Evolutionary conservation across 1,139 yeast genomes (phyloP), one percentile per base, ranked within the genome.

Genomic region (Candida buenavistaensis): DNA sequence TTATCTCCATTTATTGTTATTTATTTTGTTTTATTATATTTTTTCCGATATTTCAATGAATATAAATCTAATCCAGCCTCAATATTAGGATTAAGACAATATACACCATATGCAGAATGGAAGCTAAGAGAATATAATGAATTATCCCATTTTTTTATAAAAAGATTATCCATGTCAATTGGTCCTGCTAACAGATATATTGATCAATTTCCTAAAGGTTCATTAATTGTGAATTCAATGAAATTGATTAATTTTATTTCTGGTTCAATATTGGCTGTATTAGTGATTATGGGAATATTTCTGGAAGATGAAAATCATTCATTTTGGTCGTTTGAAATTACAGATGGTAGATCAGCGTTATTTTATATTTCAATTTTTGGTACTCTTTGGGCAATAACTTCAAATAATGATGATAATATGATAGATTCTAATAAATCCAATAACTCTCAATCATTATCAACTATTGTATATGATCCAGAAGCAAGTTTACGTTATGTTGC

Each of bases 101-200:
- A 88, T 52, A 88, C 97, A 0, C 97, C 97, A 0, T 76, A 78
- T 57, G 97, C 97, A 0, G 92, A 87, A 52, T 92, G 98, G 97
- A 87, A 83, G 55, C 75, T 94, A 52, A 70, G 98, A 38, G 98
- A 92, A 54, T 88, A 85, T 55, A 92, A 92, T 55, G 99, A 92
- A 56, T 68, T 92, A 13, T 88, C 88, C 26, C 98, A 92, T 59
- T 71, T 92, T 26, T 92, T 92, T 57, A 80, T 80, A 39, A 79
- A 82, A 47, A 68, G 99, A 33, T 62, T 94, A 28, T 85, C 81
- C 35, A 60, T 86, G 46, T 86, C 97, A 32, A 75, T 79, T 27
- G 84, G 78, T 9, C 80, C 90, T 2, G 96, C 98, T 0, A 76
- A 84, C 33, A 75, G 80, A 11, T 92, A 92, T 53, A 79, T 92